phyloP scores from a whole-genome alignment of 1,139 yeast species.

The Pichia kudriavzevii region DNA sequence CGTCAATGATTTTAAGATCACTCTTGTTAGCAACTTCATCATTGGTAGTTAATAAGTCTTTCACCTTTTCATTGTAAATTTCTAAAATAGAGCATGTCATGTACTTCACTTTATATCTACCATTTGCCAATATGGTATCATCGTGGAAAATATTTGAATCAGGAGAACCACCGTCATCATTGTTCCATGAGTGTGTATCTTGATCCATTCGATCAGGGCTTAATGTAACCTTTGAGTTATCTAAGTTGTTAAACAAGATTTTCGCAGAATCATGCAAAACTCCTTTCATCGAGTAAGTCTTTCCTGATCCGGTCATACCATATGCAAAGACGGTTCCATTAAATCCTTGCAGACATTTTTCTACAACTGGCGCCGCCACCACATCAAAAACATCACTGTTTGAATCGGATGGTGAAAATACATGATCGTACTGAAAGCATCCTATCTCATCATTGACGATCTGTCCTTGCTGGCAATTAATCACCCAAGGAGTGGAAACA shows the following conservation, averaged over 20 bases:
- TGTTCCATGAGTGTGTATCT: conserved; percentile 1
- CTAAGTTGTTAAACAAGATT: conserved; percentile 7
- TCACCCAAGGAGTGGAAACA: conserved; percentile 10
- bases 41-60: conserved; percentile 50
- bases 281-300: conserved; percentile 89
- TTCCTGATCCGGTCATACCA: conserved; percentile 96
- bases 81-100: conserved; percentile 49
- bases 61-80: conserved; percentile 80
- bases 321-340: conserved; percentile 90
- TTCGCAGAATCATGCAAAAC: conserved; percentile 26
- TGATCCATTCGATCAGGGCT: conserved; percentile 8
- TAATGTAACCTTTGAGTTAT: neutral
- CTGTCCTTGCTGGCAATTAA: conserved; percentile 5
- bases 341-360: conserved; percentile 66
- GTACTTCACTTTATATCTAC: conserved; percentile 25
- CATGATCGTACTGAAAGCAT: conserved; percentile 68
- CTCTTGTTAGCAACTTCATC: conserved; percentile 12
- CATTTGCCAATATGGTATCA: conserved; percentile 6
- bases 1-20: conserved; percentile 73
- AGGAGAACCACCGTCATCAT: too few relatives aligned
- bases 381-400: conserved; percentile 56
- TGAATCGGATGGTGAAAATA: conserved; percentile 45
- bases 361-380: conserved; percentile 56
- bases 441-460: conserved; percentile 41
- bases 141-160: conserved; percentile 9